phyloP scores from a whole-genome alignment of 306 rosid genomes.

The Cucumis hystrix region DNA sequence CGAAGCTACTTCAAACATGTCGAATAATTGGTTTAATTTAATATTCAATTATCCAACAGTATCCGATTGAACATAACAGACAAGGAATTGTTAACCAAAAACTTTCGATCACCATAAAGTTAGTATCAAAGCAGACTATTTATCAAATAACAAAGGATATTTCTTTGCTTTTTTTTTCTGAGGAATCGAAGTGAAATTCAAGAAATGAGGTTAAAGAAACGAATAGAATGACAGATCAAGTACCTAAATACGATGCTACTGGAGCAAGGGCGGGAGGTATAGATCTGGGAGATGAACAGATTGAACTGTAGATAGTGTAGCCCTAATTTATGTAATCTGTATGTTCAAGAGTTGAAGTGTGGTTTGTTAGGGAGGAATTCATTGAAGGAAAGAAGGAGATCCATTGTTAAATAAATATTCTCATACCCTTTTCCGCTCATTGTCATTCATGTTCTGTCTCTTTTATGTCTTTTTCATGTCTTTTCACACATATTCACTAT shows the following conservation, averaged over 20 bases:
- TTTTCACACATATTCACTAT: not conserved
- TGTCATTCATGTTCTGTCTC: not conserved
- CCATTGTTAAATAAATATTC: not conserved
- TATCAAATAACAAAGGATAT: not conserved
- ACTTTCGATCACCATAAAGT: not conserved
- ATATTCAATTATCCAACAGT: not conserved
- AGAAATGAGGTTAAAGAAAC: not conserved
- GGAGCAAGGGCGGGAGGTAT: not conserved
- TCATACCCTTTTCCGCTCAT: not conserved
- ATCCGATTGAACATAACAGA: not conserved
- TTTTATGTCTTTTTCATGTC: not conserved
- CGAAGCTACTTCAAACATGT: not conserved
- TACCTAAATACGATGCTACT: not conserved
- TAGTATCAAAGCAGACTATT: not conserved
- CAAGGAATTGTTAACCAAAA: no score
- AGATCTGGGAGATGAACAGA: not conserved
- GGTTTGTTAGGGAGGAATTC: not conserved
- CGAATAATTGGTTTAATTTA: not conserved
- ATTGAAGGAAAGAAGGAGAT: not conserved
- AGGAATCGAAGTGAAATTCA: not conserved
- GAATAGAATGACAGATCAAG: not conserved
- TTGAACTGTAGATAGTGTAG: not conserved
- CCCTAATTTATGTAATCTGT: not conserved
- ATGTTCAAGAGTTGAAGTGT: not conserved
- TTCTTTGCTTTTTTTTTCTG: not conserved